Base-by-base conservation (phyloP, 768 basidiomycete species). In the Candolleomyces aberdarensis region DNA sequence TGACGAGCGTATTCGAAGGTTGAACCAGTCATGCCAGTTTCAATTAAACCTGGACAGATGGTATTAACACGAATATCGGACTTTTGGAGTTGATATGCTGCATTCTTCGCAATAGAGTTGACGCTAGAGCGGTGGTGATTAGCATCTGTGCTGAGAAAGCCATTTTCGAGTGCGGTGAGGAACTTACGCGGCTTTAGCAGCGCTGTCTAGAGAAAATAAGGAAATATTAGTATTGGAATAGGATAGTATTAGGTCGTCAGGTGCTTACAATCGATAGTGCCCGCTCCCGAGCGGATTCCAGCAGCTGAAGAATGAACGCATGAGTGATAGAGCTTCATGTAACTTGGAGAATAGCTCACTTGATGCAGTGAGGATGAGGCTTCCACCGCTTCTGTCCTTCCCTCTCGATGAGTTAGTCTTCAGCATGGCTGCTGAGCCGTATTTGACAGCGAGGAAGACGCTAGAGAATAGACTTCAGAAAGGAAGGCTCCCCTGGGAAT, bases 21-120 rank as follows among this genome's bases (percentile, higher is more conserved):
- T n/a, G 65, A 69, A 53, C 74, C 76, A 2, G 96, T 96, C 93
- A 98, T 97, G 54, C 88, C 91, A 9, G 95, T 98, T 77, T 96
- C 91, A 68, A 97, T 94, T 60, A 97, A 75, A 14, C 94, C 95
- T 5, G 96, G 96, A 69, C 94, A 96, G 65, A 97, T 86, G 48
- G 88, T 80, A 72, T 94, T 96, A 63, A 97, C 88, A 48, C 96
- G 90, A 64, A 98, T 83, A 72, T 94, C 89, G 1, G 86, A 88
- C 70, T 82, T 88, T 64, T 87, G 82, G 22, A 96, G 81, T 71
- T 94, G 91, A 71, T 88, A 92, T 5, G 86, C 84, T 11, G 86
- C 79, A 4, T 91, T 95, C 69, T 92, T 85, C 8, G 93, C 95
- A 65, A 96, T 86, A 49, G 87, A 92, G 71, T 93, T 94, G 22